Base-by-base conservation (phyloP, 306 rosid species). In the Prunus padus region DNA sequence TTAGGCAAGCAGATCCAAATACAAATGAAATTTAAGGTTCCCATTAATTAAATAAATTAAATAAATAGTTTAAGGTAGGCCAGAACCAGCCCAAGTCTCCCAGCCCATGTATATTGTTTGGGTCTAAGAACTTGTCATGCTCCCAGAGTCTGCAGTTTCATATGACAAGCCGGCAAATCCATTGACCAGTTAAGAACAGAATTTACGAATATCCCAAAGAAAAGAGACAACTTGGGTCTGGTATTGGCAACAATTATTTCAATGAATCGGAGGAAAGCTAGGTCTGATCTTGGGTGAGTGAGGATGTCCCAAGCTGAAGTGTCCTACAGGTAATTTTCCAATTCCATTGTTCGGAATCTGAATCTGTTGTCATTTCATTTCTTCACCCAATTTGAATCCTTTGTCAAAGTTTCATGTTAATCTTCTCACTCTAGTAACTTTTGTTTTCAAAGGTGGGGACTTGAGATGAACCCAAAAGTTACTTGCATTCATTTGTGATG, bases 251-350 rank as follows among this genome's bases (percentile, higher is more conserved):
- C 77, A 44, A 25, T 5, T 26, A 26, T 26, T 57, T 72, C 67
- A 56, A 64, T 64, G 57, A 50, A 73, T 44, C 68, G 44, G 25
- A 69, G 13, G 40, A 25, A 11, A 25, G 26, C 42, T 59, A 22
- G 26, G 51, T 44, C 51, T 26, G 51, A 60, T 60, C 57, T 11
- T 57, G 67, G 54, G 62, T 72, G 76, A 72, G 42, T 59, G 57
- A 73, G 68, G 68, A 73, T 73, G 77, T 73, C 77, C 77, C 77
- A 73, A 45, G 56, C 77, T 59, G 46, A 73, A 20, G 77, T 73
- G 2, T 73, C 77, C 68, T 73, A 73, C 68, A 26, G 77, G 77
- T 73, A 45, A 73, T 55, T 20, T 31, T 25, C 76, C n/a, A 37
- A 8, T 40, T n/a, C 18, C 74, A 18, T 51, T 25, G 12, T 20